A percentile compares a stretch with the other conserved stretches of the same genome.
phyloP scores from a whole-genome alignment of 1,284 basidiomycete species.

The Cerioporus squamosus region DNA sequence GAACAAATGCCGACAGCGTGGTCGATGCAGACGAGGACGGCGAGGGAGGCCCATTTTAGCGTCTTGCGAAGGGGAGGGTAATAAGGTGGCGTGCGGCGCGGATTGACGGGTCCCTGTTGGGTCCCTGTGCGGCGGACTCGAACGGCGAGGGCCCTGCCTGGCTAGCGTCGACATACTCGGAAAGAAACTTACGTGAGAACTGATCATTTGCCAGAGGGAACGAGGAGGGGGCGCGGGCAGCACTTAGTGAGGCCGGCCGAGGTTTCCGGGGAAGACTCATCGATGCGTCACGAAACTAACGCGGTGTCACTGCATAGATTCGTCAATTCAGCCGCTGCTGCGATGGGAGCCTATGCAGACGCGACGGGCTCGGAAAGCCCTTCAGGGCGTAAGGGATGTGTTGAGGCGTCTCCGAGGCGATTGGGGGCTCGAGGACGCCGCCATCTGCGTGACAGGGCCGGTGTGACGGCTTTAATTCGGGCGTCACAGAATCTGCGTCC shows the following conservation, averaged over 20 bases:
- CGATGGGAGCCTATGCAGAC: no score
- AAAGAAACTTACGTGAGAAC: slow-evolving; percentile 1
- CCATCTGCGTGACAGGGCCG: background rate
- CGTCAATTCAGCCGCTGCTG: no score
- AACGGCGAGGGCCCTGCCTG: slow-evolving; percentile 6
- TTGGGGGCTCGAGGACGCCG: no score
- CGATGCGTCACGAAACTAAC: no score
- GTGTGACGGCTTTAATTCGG: background rate
- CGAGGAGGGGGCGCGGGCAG: slow-evolving; percentile 2
- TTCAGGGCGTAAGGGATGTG: no score
- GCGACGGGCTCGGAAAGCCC: no score
- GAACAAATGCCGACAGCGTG: background rate
- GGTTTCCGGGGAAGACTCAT: no score
- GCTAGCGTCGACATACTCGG: slow-evolving; percentile 1
- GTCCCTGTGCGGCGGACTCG: slow-evolving; percentile 2
- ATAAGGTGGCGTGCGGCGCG: slow-evolving; percentile 14
- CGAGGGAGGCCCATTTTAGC: slow-evolving; percentile 1
- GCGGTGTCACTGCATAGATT: no score
- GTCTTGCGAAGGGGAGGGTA: background rate
- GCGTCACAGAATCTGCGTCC: background rate
- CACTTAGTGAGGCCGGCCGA: no score
- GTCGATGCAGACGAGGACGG: background rate
- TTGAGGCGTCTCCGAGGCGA: no score
- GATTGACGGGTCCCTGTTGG: slow-evolving; percentile 17
- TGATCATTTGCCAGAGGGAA: background rate